These are phyloP conservation scores for Suhomyces emberorum DNA, from an alignment of 805 yeast genomes.

Conservation along the genomic window DNA sequence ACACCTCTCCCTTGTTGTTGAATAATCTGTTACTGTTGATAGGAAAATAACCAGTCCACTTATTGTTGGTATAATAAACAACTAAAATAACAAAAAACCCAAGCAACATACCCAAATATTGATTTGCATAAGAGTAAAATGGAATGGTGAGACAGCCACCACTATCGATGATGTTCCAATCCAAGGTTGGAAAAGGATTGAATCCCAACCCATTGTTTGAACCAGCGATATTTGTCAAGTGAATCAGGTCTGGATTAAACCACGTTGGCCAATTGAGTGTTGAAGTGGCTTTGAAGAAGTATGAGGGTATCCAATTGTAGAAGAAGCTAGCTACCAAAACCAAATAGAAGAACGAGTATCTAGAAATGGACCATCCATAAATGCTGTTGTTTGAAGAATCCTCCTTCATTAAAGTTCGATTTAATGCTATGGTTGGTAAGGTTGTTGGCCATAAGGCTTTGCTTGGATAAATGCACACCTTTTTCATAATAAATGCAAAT, in stretches of 20 bases:
- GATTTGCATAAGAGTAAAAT: conserved; percentile 41
- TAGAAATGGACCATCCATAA: conserved; percentile 42
- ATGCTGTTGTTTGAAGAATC: conserved; percentile 20
- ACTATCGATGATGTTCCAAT: conserved; percentile 40
- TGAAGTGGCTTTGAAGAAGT: conserved; percentile 37
- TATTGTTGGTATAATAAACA: conserved; percentile 45
- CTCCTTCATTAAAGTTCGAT: conserved; percentile 37
- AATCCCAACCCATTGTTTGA: conserved; percentile 37
- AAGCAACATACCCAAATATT: conserved; percentile 33
- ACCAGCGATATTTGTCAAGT: conserved; percentile 39
- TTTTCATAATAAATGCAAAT: conserved; percentile 61
- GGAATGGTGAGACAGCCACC: conserved; percentile 41
- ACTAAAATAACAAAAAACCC: conserved; percentile 31
- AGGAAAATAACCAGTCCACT: conserved; percentile 50
- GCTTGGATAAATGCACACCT: conserved; percentile 45
- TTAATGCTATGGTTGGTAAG: conserved; percentile 41
- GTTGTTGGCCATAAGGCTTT: conserved; percentile 45
- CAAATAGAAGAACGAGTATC: conserved; percentile 37
- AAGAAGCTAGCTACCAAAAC: conserved; percentile 32
- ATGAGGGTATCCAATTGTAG: conserved; percentile 44
- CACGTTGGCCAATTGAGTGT: conserved; percentile 46
- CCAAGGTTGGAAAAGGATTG: conserved; percentile 42
- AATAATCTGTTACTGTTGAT: conserved; percentile 50
- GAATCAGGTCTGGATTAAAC: conserved; percentile 38
- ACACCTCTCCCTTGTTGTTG: conserved; percentile 49